Evolutionary conservation across 306 rosid species (phyloP), one percentile per base, ranked within the genome.

Genomic region (Spatholobus suberectus): DNA sequence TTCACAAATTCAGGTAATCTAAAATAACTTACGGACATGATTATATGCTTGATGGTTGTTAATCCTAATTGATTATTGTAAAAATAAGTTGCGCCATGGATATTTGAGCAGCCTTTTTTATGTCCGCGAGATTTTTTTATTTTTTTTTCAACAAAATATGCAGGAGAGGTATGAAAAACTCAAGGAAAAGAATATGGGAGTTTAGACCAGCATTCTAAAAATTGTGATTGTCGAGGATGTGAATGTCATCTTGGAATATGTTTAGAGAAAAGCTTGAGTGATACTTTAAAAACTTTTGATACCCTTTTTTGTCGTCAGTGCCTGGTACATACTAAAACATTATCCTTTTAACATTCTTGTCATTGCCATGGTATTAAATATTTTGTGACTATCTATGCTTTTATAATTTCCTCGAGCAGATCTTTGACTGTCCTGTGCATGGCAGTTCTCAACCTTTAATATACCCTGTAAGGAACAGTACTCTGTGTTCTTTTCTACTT

Each of bases 221-320:
- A 73, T 82, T 69, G 72, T 82, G 84, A 77, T 80, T 69, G 72
- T 80, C 84, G 82, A 73, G 84, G 77, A 71, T 27, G 63, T 61
- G 84, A 70, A 59, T 79, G 87, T 41, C 55, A 8, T 75, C 78
- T 35, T 57, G 92, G 89, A 79, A 76, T 83, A 79, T 85, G 80
- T 70, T 73, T 90, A 77, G 86, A 93, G 73, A 90, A 89, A 89
- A 92, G 89, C 82, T 87, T 93, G 59, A 79, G 89, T 81, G 83
- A 76, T 13, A 83, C 92, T 52, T 77, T 88, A 79, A 98, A 88
- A 84, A 81, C 90, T 87, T 90, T 95, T 8, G 94, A 90, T 62
- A 88, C 87, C 80, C 89, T 93, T 81, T 91, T 93, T 46, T 95
- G 97, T 73, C 94, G 95, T 14, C 95, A 86, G 34, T 95, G 98